Base-by-base conservation (phyloP, 176 grass and related monocot genomes). In the Canna indica region DNA sequence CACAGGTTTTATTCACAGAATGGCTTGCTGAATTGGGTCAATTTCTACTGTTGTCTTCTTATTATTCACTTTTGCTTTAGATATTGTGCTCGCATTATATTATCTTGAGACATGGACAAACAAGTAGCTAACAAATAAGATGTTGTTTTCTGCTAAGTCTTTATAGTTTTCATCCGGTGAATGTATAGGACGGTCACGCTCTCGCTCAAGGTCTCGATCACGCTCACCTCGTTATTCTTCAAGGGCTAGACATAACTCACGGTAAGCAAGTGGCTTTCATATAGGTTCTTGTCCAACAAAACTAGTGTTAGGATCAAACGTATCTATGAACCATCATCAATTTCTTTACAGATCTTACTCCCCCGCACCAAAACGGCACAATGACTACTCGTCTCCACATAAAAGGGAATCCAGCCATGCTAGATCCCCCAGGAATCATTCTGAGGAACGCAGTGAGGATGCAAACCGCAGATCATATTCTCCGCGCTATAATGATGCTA, bases 161-260 rank as follows among this genome's bases (percentile, higher is more conserved):
- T 80, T 10, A 29, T 80, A 1, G 53, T 56, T n/a, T n/a, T 52
- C 22, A 60, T 34, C 11, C 38, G 45, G 32, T 36, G 4, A 46
- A 77, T 58, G 26, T 76, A 46, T 75, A 99, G 94, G 84, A 60
- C 76, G 94, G 28, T 97, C 94, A 7, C 85, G 84, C 44, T 90
- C 92, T 29, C 88, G 77, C 34, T 95, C 91, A 70, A 73, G 68
- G 56, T 84, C 82, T 0, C 91, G 76, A 29, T 91, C 85, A 3
- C 83, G 76, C 20, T 96, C 94, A 73, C 89, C 89, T 15, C 86
- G 82, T 35, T 75, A 83, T 36, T 60, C 75, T 26, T 69, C 50
- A 56, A 64, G 82, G 31, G 94, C 82, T 14, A 82, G 89, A 63
- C 84, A 83, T 56, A 74, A 35, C 25, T 99, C 94, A 33, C 84